Base-by-base conservation (phyloP, 1,139 yeast species). In the Geotrichum candidum region DNA sequence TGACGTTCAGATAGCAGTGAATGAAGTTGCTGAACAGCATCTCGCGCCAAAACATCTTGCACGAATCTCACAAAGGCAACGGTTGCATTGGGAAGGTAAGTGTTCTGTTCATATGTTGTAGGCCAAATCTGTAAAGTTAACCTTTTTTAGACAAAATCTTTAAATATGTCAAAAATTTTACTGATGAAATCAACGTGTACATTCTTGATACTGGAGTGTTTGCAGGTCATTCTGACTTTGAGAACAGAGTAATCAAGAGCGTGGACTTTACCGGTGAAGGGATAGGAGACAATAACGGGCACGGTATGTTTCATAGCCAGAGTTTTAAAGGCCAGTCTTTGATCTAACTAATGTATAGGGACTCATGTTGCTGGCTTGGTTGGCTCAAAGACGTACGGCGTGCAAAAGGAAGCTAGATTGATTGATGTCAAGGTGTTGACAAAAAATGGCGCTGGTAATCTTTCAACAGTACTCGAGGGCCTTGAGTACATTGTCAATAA, bases 301-400 rank as follows among this genome's bases (percentile, higher is more conserved):
- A 88, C 70, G 85, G 72, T 59, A 59, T 53, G 65, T 48, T n/a
- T 9, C 10, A 29, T 29, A 29, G 7, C 11, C 10, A 18, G 6
- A 33, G 13, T 3, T 46, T 18, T 46, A 18, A 35, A 53, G 18
- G 31, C 6, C 1, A 1, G n/a, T 35, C 41, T 3, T 11, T n/a
- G n/a, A 11, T 52, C 35, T 29, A 29, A 25, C n/a, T 5, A 10
- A 13, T 15, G 4, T 29, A 22, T 48, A 67, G 88, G 89, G 3
- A 90, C 97, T 0, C 97, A 91, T 73, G 96, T 91, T 2, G 96
- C 97, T 0, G 97, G 97, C 0, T 74, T 90, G 13, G 81, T 90
- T 54, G 97, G 96, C 0, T 89, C 96, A 0, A 76, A 73, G 52
- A 83, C 86, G 0, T 91, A 78, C 72, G 97, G 97, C 0, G 96